Percentiles rank a stretch among this genome's conserved stretches.
phyloP scores from a whole-genome alignment of 2,329 filamentous ascomycete genomes.

The Bipolaris oryzae region DNA sequence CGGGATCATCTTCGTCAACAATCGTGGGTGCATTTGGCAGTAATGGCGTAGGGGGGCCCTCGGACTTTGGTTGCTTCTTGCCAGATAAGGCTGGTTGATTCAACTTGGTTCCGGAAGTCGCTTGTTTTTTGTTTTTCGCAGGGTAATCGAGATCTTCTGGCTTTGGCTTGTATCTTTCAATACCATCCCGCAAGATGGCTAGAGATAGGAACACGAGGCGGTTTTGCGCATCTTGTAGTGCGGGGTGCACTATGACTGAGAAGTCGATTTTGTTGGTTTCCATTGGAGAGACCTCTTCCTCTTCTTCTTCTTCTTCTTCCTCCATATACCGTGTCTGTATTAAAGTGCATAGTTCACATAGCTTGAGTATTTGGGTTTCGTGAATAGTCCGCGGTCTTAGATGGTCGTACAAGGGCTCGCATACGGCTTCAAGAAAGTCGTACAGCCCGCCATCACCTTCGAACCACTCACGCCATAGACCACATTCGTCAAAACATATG shows the following conservation, averaged over 20 bases:
- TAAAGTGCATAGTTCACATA: slow-evolving; percentile 70
- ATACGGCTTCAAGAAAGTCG: slow-evolving; percentile 70
- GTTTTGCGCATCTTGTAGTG: slow-evolving; percentile 70
- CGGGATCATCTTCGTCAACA: slow-evolving; percentile 58
- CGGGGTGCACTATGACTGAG: slow-evolving; percentile 65
- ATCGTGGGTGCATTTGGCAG: slow-evolving; percentile 58
- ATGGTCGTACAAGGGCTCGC: slow-evolving; percentile 71
- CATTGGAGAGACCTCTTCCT: slow-evolving; percentile 55
- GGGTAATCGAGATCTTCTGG: slow-evolving; percentile 70
- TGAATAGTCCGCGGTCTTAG: slow-evolving; percentile 69
- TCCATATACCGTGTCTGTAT: slow-evolving; percentile 70
- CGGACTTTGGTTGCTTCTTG: slow-evolving; percentile 54
- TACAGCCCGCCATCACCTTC: slow-evolving; percentile 67
- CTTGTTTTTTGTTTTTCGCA: slow-evolving; percentile 55
- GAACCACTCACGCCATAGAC: slow-evolving; percentile 71
- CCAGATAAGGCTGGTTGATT: slow-evolving; percentile 59
- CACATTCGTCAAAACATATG: slow-evolving; percentile 70
- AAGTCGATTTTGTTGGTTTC: slow-evolving; percentile 66
- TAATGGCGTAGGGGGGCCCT: slow-evolving; percentile 40
- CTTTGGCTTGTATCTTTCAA: slow-evolving; percentile 69
- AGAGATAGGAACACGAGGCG: slow-evolving; percentile 69
- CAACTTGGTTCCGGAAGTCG: slow-evolving; percentile 50
- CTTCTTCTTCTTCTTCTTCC: slow-evolving; percentile 55
- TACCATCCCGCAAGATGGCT: slow-evolving; percentile 67
- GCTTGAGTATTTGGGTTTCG: slow-evolving; percentile 68